Evolutionary conservation across 805 yeast species (phyloP), one percentile per base, ranked within the genome.

Genomic region (Kodamaea fukazawae): DNA sequence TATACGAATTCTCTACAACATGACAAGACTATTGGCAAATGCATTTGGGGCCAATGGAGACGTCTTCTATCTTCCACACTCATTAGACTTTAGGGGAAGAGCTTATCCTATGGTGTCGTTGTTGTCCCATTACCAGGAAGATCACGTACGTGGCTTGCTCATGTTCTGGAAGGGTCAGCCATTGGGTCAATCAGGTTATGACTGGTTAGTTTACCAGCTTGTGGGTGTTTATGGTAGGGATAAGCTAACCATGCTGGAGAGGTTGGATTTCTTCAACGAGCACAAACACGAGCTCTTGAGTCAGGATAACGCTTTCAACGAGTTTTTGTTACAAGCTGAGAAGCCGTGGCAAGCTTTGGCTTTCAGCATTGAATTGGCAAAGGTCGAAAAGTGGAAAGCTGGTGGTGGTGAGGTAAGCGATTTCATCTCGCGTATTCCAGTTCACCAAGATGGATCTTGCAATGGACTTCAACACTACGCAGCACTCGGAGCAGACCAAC

Each of bases 401-500:
- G 23, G 39, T 3, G 61, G 58, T 2, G 53, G 54, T 2, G 38
- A 50, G 1, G 29, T 59, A 2, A 44, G 53, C 20, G 42, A 52
- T 0, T 69, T 46, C 32, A 33, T 33, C 12, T 50, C 61, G 20
- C 46, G 72, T 27, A 52, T 67, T 13, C 67, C 73, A 0, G 55
- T 70, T 6, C 72, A 67, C 37, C 68, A 61, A 43, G 75, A 70
- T 48, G 75, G 75, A 0, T 63, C 73, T 0, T 70, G 75, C 41
- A 70, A 70, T 46, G 75, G 75, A 2, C 57, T 70, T 27, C 75
- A 70, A 48, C 75, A 70, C 44, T 70, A 69, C 48, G 68, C 75
- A 5, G 74, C 73, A 1, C 49, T 70, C 12, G 67, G 71, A 2
- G 54, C 55, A 0, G 74, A 70, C 43, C 23, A 30, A 13, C 54